Evolutionary conservation across 2,329 filamentous ascomycete genomes (phyloP).

Genomic region (Fusarium sp.): DNA sequence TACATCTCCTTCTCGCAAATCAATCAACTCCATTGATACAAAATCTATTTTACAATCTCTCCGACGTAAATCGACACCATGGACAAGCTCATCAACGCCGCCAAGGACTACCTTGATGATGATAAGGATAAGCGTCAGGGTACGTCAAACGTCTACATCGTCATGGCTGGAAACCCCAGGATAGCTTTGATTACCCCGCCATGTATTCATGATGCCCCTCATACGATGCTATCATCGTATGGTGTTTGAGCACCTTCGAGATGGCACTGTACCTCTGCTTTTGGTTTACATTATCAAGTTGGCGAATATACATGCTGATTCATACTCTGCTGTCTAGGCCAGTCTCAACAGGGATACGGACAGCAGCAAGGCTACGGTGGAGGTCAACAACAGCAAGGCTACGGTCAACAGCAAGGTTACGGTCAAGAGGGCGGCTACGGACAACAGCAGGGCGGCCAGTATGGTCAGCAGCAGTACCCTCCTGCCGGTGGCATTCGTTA

Average conservation of each 20-base stretch:
- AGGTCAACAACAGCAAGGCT: conserved; percentile 28
- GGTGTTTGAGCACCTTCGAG: not conserved
- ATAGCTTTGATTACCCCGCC: conserved; percentile 41
- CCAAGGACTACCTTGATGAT: conserved; percentile 54
- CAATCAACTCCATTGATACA: not conserved
- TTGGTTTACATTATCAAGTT: too few species aligned
- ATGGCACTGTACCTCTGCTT: not conserved
- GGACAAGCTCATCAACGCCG: conserved; percentile 56
- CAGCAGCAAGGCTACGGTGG: conserved; percentile 24
- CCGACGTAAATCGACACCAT: conserved; percentile 44
- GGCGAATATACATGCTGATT: conserved; percentile 11
- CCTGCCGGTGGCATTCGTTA: conserved; percentile 46
- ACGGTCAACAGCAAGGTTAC: conserved; percentile 23
- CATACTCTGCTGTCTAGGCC: conserved; percentile 5
- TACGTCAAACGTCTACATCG: conserved; percentile 15
- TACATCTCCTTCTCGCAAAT: not conserved
- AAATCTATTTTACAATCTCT: not conserved
- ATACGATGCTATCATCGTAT: not conserved
- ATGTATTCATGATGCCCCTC: conserved; percentile 38
- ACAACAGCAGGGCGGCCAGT: conserved; percentile 23
- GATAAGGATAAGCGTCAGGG: conserved; percentile 48
- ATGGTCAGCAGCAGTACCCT: conserved; percentile 41
- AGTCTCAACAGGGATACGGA: conserved; percentile 25
- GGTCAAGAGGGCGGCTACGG: conserved; percentile 21
- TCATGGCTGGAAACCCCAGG: not conserved